Conservation (phyloP, 192 early-diverging fungal genomes). For the Geranomyces variabilis region DNA sequence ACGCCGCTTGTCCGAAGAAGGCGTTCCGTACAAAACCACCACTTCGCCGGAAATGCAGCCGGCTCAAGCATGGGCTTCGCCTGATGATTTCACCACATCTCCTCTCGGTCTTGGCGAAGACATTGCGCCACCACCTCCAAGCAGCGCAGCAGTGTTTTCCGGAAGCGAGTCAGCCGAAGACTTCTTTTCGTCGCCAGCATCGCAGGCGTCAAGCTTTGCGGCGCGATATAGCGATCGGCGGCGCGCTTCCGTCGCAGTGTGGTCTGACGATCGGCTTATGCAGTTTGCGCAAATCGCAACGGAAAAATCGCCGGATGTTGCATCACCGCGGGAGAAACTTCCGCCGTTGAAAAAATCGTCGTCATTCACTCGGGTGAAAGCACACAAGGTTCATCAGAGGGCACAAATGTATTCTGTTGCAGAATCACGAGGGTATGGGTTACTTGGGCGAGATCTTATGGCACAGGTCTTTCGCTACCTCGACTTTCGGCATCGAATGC, state of each 20-base stretch:
- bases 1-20: slow-evolving; percentile 18
- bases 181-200: not conserved
- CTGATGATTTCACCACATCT: slow-evolving; percentile 30
- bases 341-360: not conserved
- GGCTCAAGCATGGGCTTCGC: slow-evolving; percentile 4
- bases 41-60: not conserved
- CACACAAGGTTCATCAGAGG: not conserved
- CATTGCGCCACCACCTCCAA: slow-evolving; percentile 19
- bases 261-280: slow-evolving; percentile 72
- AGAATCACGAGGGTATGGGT: slow-evolving; percentile 30
- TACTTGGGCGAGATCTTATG: slow-evolving; percentile 34
- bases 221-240: slow-evolving; percentile 22
- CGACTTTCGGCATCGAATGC: slow-evolving; percentile 49
- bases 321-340: slow-evolving; percentile 12
- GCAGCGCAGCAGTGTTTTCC: slow-evolving; percentile 4
- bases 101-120: slow-evolving; percentile 7
- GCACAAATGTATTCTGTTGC: slow-evolving; percentile 32
- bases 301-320: slow-evolving; percentile 14
- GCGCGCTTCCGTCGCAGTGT: slow-evolving; percentile 76
- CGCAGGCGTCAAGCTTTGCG: slow-evolving; percentile 11
- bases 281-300: slow-evolving; percentile 61
- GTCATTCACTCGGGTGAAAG: not conserved
- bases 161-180: not conserved
- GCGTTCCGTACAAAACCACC: not conserved
- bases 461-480: slow-evolving; percentile 49